Evolutionary conservation across 1,139 yeast species (phyloP), one percentile per base, ranked within the genome.

Genomic region (Scheffersomyces illinoinensis): DNA sequence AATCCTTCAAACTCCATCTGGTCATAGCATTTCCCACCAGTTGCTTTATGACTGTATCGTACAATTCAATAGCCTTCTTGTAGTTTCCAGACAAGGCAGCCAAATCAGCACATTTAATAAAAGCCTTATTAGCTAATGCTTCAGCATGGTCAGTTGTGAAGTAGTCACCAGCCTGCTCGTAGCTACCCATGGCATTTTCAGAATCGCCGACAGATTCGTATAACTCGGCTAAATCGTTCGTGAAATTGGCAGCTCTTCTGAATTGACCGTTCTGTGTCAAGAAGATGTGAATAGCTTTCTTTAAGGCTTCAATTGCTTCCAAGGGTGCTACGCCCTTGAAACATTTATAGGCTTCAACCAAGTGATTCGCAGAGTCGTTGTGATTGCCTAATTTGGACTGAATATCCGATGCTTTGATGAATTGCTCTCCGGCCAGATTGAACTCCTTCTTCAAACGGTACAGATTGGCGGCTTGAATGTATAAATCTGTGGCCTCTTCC

Each of bases 81-180:
- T 89, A 93, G 62, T 91, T 84, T 17, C 88, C 93, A 57, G 84
- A 81, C 59, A 88, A 76, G n/a, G 97, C 97, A 57, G 88, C 83
- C 68, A 95, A 81, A 70, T 95, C 98, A 1, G 98, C 99, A 65
- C 95, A 91, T 74, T 92, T 92, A 67, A 93, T 78, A 66, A 84
- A 91, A 26, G 97, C 93, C 76, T 95, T 95, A 75, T 88, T 93
- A 46, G 97, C 87, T 61, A 95, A 82, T 8, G 98, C 97, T 64
- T 89, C 90, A 0, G 99, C 98, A 61, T 92, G 95, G 75, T 95
- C 99, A 62, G 96, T 93, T 60, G 87, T 85, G 71, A 90, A 93
- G 91, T 97, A 95, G 70, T 96, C 98, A 51, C 97, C 98, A 5
- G 99, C 98, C 67, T 90, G 91, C 70, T 93, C 97, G 72, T 90